Conservation (phyloP, 2,329 filamentous ascomycete genomes). For the Penicillium aurantiogriseum region DNA sequence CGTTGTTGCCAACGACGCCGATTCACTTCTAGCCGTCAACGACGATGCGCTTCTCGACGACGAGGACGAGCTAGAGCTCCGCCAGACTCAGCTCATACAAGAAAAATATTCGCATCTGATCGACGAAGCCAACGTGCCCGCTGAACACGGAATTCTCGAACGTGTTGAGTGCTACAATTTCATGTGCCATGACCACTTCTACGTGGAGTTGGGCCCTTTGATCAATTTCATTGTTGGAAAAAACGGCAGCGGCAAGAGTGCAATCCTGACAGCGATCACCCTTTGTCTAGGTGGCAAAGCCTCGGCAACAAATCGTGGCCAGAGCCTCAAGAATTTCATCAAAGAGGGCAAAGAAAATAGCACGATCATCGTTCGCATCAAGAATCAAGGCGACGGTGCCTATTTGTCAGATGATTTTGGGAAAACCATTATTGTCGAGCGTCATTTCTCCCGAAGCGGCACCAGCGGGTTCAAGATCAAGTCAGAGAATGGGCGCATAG, state of each 20-base stretch:
- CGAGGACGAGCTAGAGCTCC: conserved; percentile 51
- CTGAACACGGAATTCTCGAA: conserved; percentile 84
- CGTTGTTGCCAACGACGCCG: conserved; percentile 13
- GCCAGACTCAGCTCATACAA: conserved; percentile 63
- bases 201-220: conserved; percentile 81
- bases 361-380: conserved; percentile 77
- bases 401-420: conserved; percentile 83
- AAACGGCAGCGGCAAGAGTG: conserved; percentile 97
- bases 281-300: conserved; percentile 95
- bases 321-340: conserved; percentile 84
- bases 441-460: conserved; percentile 75
- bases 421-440: conserved; percentile 82
- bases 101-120: conserved; percentile 48
- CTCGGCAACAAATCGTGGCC: conserved; percentile 85
- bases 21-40: conserved; percentile 17
- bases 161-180: conserved; percentile 87
- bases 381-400: conserved; percentile 82
- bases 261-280: conserved; percentile 86
- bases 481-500: conserved; percentile 63
- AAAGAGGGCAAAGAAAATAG: conserved; percentile 76
- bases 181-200: conserved; percentile 87
- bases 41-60: conserved; percentile 28
- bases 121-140: conserved; percentile 67
- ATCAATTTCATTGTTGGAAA: conserved; percentile 99
- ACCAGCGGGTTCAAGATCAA: conserved; percentile 85